Percentiles rank a stretch among this genome's conserved stretches.
phyloP scores from a whole-genome alignment of 2,329 filamentous ascomycete genomes.

The Elsinoe arachidis region DNA sequence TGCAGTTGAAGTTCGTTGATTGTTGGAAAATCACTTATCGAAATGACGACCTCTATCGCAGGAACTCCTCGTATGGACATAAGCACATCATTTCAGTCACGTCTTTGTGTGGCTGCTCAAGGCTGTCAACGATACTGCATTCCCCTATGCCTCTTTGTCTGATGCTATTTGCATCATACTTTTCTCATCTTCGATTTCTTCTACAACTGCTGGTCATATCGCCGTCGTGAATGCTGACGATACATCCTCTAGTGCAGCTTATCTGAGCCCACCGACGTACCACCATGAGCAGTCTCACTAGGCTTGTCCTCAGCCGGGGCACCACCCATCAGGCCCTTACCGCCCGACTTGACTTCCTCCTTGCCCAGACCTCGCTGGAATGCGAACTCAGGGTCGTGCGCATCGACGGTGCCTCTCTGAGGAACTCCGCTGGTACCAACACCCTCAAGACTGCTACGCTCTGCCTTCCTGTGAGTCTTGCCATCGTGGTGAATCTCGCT shows the following conservation, averaged over 20 bases:
- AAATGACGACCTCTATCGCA: too few relatives aligned
- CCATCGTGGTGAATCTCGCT: slow-evolving; percentile 42
- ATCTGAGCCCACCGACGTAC: not conserved
- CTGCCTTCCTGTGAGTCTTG: slow-evolving; percentile 33
- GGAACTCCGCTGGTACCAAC: slow-evolving; percentile 29
- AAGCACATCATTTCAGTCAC: too few relatives aligned
- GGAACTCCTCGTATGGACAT: too few relatives aligned
- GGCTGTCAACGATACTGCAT: too few relatives aligned
- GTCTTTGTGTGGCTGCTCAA: too few relatives aligned
- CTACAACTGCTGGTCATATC: not conserved
- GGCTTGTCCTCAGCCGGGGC: not conserved
- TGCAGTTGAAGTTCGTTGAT: too few relatives aligned
- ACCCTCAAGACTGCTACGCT: slow-evolving; percentile 36
- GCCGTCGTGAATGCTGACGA: not conserved
- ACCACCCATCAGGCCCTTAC: slow-evolving; percentile 1
- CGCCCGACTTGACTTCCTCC: slow-evolving; percentile 23
- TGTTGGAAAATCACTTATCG: too few relatives aligned
- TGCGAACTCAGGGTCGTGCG: slow-evolving; percentile 28
- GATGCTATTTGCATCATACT: too few relatives aligned
- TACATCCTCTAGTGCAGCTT: not conserved
- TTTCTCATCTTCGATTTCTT: too few relatives aligned
- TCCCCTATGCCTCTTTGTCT: too few relatives aligned
- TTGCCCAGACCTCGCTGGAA: slow-evolving; percentile 32
- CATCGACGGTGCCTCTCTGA: slow-evolving; percentile 21
- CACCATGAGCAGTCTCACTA: slow-evolving; percentile 5